These are phyloP conservation scores for Alternaria sp. DNA, from an alignment of 2,329 filamentous ascomycete genomes.

Conservation along the genomic window DNA sequence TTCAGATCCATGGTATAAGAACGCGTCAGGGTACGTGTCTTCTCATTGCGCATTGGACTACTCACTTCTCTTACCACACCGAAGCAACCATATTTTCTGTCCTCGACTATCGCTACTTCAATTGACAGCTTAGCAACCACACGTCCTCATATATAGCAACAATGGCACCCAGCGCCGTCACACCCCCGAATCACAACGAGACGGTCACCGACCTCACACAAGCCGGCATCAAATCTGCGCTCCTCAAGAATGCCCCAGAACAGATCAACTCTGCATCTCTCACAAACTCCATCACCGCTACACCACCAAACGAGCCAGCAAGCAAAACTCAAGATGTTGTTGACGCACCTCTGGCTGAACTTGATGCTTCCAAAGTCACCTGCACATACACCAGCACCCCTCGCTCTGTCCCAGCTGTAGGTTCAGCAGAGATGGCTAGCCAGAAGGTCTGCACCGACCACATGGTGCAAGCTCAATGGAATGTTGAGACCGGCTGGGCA, in stretches of 20 bases:
- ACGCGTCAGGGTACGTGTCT: conserved; percentile 7
- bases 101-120: not conserved
- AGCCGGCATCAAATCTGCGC: conserved; percentile 42
- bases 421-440: conserved; percentile 51
- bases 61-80: not conserved
- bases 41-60: conserved; percentile 2
- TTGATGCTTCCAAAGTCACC: conserved; percentile 56
- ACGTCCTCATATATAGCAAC: not conserved
- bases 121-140: not conserved
- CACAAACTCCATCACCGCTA: conserved; percentile 34
- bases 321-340: conserved; percentile 20
- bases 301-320: conserved; percentile 31
- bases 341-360: conserved; percentile 43
- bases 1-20: conserved; percentile 28
- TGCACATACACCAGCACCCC: conserved; percentile 53
- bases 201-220: conserved; percentile 42
- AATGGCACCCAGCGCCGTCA: conserved; percentile 46
- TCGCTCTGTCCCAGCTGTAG: conserved; percentile 52
- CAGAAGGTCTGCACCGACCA: conserved; percentile 75
- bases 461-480: conserved; percentile 82
- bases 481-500: conserved; percentile 71
- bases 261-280: conserved; percentile 38
- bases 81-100: not conserved
- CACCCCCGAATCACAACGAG: conserved; percentile 38
- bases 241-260: conserved; percentile 43